Percentiles rank a stretch among this genome's conserved stretches.
Evolutionary conservation across 768 basidiomycete genomes (phyloP).

Genomic region (Melanogaster broomeanus): DNA sequence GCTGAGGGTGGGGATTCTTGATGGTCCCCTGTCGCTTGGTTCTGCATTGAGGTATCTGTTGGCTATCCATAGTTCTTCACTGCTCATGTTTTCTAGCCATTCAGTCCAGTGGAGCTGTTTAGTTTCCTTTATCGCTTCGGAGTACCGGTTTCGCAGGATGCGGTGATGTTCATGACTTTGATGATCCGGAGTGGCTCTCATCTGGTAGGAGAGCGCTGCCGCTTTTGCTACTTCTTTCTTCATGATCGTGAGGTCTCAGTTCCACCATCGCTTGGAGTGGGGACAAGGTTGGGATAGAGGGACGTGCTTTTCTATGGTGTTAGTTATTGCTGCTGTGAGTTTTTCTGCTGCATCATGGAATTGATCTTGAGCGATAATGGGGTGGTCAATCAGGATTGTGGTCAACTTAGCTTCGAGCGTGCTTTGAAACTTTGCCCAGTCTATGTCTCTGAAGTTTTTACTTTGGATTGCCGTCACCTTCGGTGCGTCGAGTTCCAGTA

Average conservation of each 20-base stretch:
- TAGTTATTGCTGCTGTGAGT: slow-evolving; percentile 16
- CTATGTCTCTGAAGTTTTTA: not conserved
- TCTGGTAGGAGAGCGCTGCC: not conserved
- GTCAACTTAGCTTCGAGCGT: not conserved
- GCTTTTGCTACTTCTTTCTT: not conserved
- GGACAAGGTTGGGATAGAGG: slow-evolving; percentile 11
- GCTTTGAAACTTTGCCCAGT: not conserved
- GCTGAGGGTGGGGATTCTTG: too few relatives aligned
- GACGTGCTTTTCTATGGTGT: slow-evolving; percentile 7
- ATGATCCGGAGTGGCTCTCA: not conserved
- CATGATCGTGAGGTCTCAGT: slow-evolving; percentile 2
- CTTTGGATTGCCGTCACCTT: not conserved
- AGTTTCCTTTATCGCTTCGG: too few relatives aligned
- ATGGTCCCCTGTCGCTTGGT: not conserved
- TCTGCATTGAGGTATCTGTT: not conserved
- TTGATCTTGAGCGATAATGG: not conserved
- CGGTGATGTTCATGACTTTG: not conserved
- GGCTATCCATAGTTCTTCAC: not conserved
- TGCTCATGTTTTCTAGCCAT: too few relatives aligned
- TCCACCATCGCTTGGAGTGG: slow-evolving; percentile 24
- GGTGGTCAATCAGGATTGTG: slow-evolving; percentile 1
- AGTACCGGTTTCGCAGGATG: too few relatives aligned
- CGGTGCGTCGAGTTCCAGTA: not conserved
- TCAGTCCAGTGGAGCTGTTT: too few relatives aligned
- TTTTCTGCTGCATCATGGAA: slow-evolving; percentile 6